Percentiles rank a stretch among this genome's conserved stretches.
Evolutionary conservation across 2,329 filamentous ascomycete genomes (phyloP).

Genomic region (Apiospora hydei): DNA sequence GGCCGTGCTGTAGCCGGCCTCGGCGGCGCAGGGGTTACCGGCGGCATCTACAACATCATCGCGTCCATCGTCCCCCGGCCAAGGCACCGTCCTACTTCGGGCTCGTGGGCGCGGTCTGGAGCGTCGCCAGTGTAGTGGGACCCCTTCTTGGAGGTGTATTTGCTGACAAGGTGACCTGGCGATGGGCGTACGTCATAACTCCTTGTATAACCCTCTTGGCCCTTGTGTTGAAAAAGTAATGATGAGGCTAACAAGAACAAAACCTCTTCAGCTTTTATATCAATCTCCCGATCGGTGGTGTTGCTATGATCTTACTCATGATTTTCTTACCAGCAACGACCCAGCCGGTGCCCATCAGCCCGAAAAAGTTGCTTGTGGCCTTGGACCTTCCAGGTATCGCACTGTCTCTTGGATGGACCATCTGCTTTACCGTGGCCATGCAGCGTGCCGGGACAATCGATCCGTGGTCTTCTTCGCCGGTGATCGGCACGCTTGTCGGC

Average conservation of each 20-base stretch:
- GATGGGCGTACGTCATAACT: too few relatives aligned
- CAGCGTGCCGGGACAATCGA: conserved; percentile 42
- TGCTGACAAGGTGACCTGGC: conserved; percentile 40
- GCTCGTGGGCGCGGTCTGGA: conserved; percentile 47
- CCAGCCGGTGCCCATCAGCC: too few relatives aligned
- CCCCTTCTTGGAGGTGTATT: conserved; percentile 40
- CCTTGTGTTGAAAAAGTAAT: too few relatives aligned
- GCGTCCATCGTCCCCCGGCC: conserved; percentile 41
- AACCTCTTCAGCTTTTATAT: conserved; percentile 32
- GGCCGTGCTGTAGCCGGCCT: conserved; percentile 48
- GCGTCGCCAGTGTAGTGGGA: conserved; percentile 41
- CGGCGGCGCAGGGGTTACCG: conserved; percentile 46
- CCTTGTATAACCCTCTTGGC: too few relatives aligned
- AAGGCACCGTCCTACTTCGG: conserved; percentile 48
- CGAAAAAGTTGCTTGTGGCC: neutral
- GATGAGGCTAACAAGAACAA: too few relatives aligned
- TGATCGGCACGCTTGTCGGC: conserved; percentile 49
- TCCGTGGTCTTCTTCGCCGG: conserved; percentile 27
- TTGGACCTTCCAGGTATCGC: conserved; percentile 18
- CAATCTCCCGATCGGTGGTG: conserved; percentile 35
- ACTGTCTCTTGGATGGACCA: too few relatives aligned
- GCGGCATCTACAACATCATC: conserved; percentile 42
- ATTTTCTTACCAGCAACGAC: conserved; percentile 32
- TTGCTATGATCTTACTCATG: conserved; percentile 31
- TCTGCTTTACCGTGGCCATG: conserved; percentile 44